Evolutionary conservation across 352 stramenopile species (phyloP).

Genomic region (Thraustotheca clavata): DNA sequence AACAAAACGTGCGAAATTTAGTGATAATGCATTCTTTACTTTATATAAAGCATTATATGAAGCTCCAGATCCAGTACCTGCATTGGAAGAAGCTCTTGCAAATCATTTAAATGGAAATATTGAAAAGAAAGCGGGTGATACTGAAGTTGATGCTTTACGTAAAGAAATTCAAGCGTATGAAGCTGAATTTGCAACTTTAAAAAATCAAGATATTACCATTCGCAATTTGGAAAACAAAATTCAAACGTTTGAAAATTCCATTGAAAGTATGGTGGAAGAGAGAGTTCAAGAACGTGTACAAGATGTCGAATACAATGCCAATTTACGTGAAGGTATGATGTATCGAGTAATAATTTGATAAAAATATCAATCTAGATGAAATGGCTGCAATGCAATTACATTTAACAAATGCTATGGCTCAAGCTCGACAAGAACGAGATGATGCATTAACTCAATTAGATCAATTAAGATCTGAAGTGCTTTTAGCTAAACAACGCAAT

Average conservation of each 20-base stretch:
- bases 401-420: slow-evolving; percentile 54
- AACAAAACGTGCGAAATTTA: slow-evolving; percentile 85
- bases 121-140: slow-evolving; percentile 49
- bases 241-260: slow-evolving; percentile 57
- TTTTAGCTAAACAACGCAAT: slow-evolving; percentile 73
- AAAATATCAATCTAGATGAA: neutral
- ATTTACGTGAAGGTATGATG: slow-evolving; percentile 12
- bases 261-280: slow-evolving; percentile 51
- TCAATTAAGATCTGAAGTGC: slow-evolving; percentile 87
- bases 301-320: slow-evolving; percentile 52
- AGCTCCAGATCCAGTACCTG: slow-evolving; percentile 67
- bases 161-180: slow-evolving; percentile 90
- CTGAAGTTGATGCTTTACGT: slow-evolving; percentile 87
- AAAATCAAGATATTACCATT: slow-evolving; percentile 97
- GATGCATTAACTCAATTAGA: slow-evolving; percentile 74
- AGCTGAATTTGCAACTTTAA: slow-evolving; percentile 89
- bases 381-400: neutral
- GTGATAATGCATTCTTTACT: slow-evolving; percentile 84
- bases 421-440: slow-evolving; percentile 42
- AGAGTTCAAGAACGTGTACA: slow-evolving; percentile 51
- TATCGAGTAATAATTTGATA: neutral
- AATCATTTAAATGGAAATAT: neutral
- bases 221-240: slow-evolving; percentile 91
- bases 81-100: slow-evolving; percentile 39
- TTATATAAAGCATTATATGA: slow-evolving; percentile 85